Percentiles rank a stretch among this genome's conserved stretches.
Evolutionary conservation across 2,329 filamentous ascomycete species (phyloP).

Genomic region (Aspergillus clavatus): DNA sequence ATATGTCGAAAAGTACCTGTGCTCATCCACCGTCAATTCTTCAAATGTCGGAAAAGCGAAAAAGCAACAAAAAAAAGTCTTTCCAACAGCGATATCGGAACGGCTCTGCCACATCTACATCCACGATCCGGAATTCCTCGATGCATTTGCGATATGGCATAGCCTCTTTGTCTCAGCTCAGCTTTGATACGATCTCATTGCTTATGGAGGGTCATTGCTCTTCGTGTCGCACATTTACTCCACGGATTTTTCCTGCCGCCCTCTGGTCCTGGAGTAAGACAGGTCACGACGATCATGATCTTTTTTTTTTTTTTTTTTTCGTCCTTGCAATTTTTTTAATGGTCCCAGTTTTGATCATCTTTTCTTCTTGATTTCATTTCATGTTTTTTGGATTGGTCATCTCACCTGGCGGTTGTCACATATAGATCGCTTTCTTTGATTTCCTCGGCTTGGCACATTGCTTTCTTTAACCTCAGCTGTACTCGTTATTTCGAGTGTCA

Average conservation of each 20-base stretch:
- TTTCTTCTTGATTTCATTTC: slow-evolving; percentile 27
- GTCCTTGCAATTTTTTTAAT: slow-evolving; percentile 8
- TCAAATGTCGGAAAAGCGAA: slow-evolving; percentile 27
- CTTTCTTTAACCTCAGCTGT: slow-evolving; percentile 14
- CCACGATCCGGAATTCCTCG: slow-evolving; percentile 11
- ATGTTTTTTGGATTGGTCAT: slow-evolving; percentile 29
- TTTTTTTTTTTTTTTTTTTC: slow-evolving; percentile 28
- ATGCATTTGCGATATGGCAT: slow-evolving; percentile 15
- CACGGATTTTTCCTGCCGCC: slow-evolving; percentile 7
- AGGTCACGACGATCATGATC: slow-evolving; percentile 37
- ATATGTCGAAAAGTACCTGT: slow-evolving; percentile 31
- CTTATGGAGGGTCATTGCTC: slow-evolving; percentile 11
- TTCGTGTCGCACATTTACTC: slow-evolving; percentile 14
- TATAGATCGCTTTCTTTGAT: slow-evolving; percentile 35
- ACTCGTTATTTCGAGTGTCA: slow-evolving; percentile 14
- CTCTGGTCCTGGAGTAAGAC: slow-evolving; percentile 19
- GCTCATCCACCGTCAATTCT: slow-evolving; percentile 25
- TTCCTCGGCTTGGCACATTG: slow-evolving; percentile 30
- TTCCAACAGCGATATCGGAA: slow-evolving; percentile 24
- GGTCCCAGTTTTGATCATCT: slow-evolving; percentile 23
- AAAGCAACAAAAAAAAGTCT: slow-evolving; percentile 30
- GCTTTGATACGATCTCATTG: slow-evolving; percentile 15
- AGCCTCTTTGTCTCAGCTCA: slow-evolving; percentile 6
- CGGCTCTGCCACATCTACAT: slow-evolving; percentile 13
- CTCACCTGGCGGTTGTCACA: slow-evolving; percentile 34